These are phyloP conservation scores for Clavariopsis aquatica DNA, from an alignment of 495 filamentous ascomycete species.

Conservation along the genomic window DNA sequence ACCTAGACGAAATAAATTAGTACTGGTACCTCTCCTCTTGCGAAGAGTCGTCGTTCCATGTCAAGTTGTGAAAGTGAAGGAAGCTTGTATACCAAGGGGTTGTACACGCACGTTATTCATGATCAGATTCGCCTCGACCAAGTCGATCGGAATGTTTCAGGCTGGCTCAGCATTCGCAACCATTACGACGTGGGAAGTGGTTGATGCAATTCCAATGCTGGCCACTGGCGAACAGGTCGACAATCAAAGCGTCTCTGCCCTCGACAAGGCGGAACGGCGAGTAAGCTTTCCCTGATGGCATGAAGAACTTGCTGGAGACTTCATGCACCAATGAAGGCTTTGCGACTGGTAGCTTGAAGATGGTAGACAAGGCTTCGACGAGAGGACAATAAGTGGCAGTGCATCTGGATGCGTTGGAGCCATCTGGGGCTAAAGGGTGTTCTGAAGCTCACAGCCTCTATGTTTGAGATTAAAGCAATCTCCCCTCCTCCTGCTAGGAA, in stretches of 20 bases:
- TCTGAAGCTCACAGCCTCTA: not conserved
- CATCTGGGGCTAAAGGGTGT: constrained; percentile 6
- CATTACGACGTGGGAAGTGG: not conserved
- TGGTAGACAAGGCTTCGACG: not conserved
- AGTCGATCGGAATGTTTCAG: not conserved
- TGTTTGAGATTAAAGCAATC: constrained; percentile 10
- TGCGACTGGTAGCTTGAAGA: not conserved
- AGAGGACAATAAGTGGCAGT: constrained; percentile 15
- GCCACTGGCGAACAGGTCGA: not conserved
- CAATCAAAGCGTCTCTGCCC: not conserved
- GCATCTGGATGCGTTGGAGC: constrained; percentile 13
- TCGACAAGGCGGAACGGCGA: not conserved
- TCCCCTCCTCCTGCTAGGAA: not conserved
- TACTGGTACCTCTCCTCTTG: too few relatives aligned
- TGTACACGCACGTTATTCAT: not conserved
- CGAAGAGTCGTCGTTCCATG: too few relatives aligned
- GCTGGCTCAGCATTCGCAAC: not conserved
- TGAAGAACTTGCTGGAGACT: not conserved
- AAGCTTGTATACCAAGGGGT: not conserved
- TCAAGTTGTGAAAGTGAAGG: not conserved
- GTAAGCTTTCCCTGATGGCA: not conserved
- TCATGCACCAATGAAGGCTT: constrained; percentile 4
- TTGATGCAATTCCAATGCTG: not conserved
- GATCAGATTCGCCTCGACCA: not conserved
- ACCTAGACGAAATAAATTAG: not conserved